phyloP scores from a whole-genome alignment of 768 basidiomycete species.

The Pisolithus microcarpus region DNA sequence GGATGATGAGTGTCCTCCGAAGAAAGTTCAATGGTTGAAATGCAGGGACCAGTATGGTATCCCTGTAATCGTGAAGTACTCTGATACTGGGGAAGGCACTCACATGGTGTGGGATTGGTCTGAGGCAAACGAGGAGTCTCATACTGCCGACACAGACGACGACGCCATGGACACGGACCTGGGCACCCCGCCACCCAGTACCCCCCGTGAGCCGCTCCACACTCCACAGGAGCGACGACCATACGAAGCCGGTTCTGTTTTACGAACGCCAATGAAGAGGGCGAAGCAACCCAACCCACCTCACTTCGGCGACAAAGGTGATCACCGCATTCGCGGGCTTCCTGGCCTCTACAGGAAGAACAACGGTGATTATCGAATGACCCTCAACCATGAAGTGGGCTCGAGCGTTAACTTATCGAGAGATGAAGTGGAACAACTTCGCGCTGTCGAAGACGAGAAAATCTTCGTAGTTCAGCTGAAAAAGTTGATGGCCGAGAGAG shows the following conservation, averaged over 20 bases:
- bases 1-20: not conserved
- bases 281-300: constrained; percentile 17
- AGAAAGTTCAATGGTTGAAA: constrained; percentile 2
- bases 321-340: constrained; percentile 16
- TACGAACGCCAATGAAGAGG: constrained; percentile 24
- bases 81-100: constrained; percentile 8
- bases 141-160: constrained; percentile 8
- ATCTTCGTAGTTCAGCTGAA: constrained; percentile 22
- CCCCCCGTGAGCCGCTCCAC: constrained; percentile 6
- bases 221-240: constrained; percentile 15
- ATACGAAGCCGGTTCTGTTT: constrained; percentile 26
- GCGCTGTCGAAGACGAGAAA: not conserved
- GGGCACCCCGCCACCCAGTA: constrained; percentile 7
- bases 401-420: constrained; percentile 12
- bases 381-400: constrained; percentile 18
- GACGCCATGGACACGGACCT: constrained; percentile 8
- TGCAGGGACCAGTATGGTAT: constrained; percentile 10
- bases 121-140: constrained; percentile 6
- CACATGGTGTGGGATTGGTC: constrained; percentile 8
- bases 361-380: constrained; percentile 11
- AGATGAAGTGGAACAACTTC: constrained; percentile 2
- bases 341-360: constrained; percentile 1
- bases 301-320: constrained; percentile 23
- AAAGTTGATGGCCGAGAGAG: constrained; percentile 2
- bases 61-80: constrained; percentile 5